These are phyloP conservation scores for Ricinus communis DNA, from an alignment of 345 rosid species.

Conservation along the genomic window DNA sequence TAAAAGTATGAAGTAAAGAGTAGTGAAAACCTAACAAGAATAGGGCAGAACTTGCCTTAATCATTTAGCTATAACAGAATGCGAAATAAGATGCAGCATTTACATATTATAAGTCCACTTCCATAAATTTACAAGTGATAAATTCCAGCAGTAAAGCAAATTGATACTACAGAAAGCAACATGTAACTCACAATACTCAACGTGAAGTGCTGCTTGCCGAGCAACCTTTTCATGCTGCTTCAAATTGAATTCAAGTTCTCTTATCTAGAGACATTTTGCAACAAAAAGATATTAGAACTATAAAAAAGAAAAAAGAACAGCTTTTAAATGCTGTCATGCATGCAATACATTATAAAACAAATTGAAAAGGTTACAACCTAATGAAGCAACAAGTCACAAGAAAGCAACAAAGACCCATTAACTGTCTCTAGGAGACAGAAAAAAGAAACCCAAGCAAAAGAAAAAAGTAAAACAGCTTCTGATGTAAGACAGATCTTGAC, in stretches of 20 bases:
- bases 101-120: neutral
- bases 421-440: neutral
- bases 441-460: neutral
- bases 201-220: conserved; percentile 49
- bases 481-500: too few relatives aligned
- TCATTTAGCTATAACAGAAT: neutral
- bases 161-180: neutral
- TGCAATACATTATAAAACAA: neutral
- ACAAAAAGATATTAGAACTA: conserved; percentile 18
- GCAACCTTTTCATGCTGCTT: conserved; percentile 74
- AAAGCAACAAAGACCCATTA: neutral
- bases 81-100: neutral
- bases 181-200: conserved; percentile 54
- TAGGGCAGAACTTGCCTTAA: neutral
- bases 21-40: neutral
- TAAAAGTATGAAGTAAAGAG: neutral
- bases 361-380: neutral
- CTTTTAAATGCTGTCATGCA: neutral
- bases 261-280: conserved; percentile 43
- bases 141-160: neutral
- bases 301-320: neutral
- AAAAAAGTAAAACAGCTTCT: neutral
- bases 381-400: neutral
- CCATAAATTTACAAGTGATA: neutral
- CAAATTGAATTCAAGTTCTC: conserved; percentile 61